These are phyloP conservation scores for Haplosporangium sp. DNA, from an alignment of 371 early-diverging fungal genomes.

Conservation along the genomic window DNA sequence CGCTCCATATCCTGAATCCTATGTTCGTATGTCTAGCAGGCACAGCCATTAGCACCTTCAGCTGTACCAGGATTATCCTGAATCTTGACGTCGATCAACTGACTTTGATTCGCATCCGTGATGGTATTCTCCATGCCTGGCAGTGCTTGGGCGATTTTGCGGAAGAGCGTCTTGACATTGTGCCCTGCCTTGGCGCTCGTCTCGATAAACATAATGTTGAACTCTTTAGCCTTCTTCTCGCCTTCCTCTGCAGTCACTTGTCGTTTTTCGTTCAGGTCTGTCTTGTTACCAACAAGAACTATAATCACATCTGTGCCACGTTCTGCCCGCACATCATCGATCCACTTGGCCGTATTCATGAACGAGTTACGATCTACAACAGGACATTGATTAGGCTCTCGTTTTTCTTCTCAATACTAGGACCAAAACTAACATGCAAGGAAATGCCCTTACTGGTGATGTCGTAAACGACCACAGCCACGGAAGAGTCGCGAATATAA, in stretches of 20 bases:
- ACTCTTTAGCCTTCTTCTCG: constrained; percentile 95
- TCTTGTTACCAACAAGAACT: constrained; percentile 99
- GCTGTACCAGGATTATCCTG: constrained; percentile 49
- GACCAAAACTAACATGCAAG: no score
- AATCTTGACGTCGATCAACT: constrained; percentile 55
- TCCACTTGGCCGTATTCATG: constrained; percentile 97
- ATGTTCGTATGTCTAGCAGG: constrained; percentile 23
- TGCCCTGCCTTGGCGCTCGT: constrained; percentile 97
- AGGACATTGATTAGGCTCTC: background rate
- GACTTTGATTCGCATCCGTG: constrained; percentile 57
- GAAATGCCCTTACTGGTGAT: constrained; percentile 95
- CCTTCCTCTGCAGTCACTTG: constrained; percentile 97
- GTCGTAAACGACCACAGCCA: constrained; percentile 98
- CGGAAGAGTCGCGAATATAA: constrained; percentile 99
- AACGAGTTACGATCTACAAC: constrained; percentile 88
- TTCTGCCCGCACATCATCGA: constrained; percentile 97
- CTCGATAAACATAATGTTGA: constrained; percentile 96
- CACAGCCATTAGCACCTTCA: constrained; percentile 54
- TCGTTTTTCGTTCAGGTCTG: constrained; percentile 94
- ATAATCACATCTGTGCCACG: constrained; percentile 97
- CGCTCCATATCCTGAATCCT: background rate
- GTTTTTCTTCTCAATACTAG: background rate
- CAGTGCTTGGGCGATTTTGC: constrained; percentile 94
- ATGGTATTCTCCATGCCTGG: constrained; percentile 87
- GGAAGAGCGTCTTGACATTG: constrained; percentile 95